Conservation (phyloP, 2,329 filamentous ascomycete genomes). For the Zasmidium angulare region DNA sequence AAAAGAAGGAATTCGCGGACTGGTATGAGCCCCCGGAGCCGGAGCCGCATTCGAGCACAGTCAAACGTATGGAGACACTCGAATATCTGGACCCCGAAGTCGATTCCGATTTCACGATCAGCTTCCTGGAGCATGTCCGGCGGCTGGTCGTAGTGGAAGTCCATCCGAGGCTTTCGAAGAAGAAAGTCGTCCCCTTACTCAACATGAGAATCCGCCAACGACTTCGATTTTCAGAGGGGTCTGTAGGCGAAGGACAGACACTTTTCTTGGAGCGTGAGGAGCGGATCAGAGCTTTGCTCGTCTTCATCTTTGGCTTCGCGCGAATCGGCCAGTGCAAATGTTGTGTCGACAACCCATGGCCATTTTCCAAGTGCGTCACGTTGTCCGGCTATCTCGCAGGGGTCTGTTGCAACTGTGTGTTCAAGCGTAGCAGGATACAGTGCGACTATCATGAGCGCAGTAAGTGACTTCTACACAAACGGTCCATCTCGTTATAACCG, state of each 20-base stretch:
- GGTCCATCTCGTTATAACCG: no score
- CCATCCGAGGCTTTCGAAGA: background rate
- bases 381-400: background rate
- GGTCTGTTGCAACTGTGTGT: constrained; percentile 1
- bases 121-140: background rate
- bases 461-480: background rate
- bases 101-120: background rate
- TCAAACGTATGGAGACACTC: background rate
- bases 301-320: background rate
- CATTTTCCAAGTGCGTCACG: constrained; percentile 1
- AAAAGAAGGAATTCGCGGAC: background rate
- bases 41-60: background rate
- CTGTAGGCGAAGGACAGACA: background rate
- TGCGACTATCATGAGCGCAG: background rate
- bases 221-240: background rate
- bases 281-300: background rate
- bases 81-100: background rate
- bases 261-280: background rate
- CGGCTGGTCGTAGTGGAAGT: background rate
- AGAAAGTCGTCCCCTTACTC: background rate
- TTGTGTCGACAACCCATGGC: background rate
- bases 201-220: background rate
- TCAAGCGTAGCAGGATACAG: background rate
- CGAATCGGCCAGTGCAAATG: background rate
- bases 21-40: background rate